Percentiles rank a stretch among this genome's conserved stretches.
phyloP scores from a whole-genome alignment of 176 grass and related monocot genomes.

The Alopecurus myosuroides region DNA sequence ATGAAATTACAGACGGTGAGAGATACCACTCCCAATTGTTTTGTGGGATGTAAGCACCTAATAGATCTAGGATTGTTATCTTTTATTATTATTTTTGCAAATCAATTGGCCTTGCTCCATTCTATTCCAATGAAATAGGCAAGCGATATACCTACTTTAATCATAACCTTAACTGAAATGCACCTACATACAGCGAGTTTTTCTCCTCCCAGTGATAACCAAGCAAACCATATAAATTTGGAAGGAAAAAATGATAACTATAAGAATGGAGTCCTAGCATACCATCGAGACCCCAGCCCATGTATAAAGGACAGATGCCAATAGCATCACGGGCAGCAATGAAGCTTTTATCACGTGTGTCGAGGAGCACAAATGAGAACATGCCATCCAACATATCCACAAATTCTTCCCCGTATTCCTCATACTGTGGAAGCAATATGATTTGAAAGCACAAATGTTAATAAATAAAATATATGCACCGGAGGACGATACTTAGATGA shows the following conservation, averaged over 20 bases:
- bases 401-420: conserved; percentile 94
- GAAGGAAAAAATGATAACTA: not conserved
- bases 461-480: not conserved
- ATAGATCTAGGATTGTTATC: not conserved
- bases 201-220: not conserved
- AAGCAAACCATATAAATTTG: conserved; percentile 3
- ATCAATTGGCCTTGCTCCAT: not conserved
- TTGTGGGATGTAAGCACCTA: not conserved
- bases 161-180: not conserved
- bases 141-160: not conserved
- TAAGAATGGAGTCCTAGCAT: conserved; percentile 24
- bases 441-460: not conserved
- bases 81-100: not conserved
- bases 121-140: not conserved
- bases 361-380: conserved; percentile 97
- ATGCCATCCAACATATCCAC: conserved; percentile 97
- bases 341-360: conserved; percentile 90
- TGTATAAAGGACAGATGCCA: conserved; percentile 93
- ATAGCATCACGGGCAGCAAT: conserved; percentile 97
- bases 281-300: conserved; percentile 99
- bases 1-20: not conserved
- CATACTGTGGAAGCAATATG: conserved; percentile 64
- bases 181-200: not conserved
- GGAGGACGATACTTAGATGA: not conserved
- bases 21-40: not conserved